phyloP scores from a whole-genome alignment of 768 basidiomycete genomes.

The Hypsizygus marmoreus region DNA sequence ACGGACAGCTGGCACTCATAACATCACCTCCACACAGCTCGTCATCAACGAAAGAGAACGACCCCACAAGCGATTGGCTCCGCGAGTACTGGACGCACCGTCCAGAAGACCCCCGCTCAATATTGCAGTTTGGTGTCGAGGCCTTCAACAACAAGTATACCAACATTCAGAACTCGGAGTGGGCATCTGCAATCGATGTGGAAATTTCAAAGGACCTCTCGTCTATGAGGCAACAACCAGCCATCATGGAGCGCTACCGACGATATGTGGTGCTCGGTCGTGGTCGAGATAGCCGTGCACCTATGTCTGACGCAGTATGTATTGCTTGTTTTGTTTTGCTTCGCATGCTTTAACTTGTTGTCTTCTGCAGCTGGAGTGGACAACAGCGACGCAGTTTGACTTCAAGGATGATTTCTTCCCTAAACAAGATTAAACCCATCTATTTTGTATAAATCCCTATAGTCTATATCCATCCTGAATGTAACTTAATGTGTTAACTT shows the following conservation, averaged over 20 bases:
- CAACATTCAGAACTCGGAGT: conserved; percentile 33
- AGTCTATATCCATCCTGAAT: background rate
- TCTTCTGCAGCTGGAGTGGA: conserved; percentile 57
- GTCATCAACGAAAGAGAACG: conserved; percentile 19
- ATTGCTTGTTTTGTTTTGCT: background rate
- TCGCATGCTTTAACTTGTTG: too few species aligned
- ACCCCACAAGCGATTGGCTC: conserved; percentile 38
- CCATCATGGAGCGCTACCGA: conserved; percentile 59
- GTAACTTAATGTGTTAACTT: background rate
- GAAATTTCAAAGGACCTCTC: conserved; percentile 52
- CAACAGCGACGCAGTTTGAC: conserved; percentile 43
- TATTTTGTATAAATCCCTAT: background rate
- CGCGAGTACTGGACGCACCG: conserved; percentile 31
- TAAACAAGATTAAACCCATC: conserved; percentile 7
- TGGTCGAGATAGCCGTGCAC: conserved; percentile 28
- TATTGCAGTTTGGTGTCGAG: conserved; percentile 45
- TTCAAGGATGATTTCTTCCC: conserved; percentile 62
- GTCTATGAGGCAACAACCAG: conserved; percentile 63
- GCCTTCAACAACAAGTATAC: conserved; percentile 40
- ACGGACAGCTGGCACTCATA: conserved; percentile 57
- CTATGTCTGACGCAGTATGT: conserved; percentile 50
- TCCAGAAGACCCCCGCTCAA: conserved; percentile 36
- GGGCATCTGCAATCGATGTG: conserved; percentile 39
- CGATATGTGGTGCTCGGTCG: conserved; percentile 64
- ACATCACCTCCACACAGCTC: conserved; percentile 46